phyloP scores from a whole-genome alignment of 768 basidiomycete genomes.

The Candolleomyces aberdarensis region DNA sequence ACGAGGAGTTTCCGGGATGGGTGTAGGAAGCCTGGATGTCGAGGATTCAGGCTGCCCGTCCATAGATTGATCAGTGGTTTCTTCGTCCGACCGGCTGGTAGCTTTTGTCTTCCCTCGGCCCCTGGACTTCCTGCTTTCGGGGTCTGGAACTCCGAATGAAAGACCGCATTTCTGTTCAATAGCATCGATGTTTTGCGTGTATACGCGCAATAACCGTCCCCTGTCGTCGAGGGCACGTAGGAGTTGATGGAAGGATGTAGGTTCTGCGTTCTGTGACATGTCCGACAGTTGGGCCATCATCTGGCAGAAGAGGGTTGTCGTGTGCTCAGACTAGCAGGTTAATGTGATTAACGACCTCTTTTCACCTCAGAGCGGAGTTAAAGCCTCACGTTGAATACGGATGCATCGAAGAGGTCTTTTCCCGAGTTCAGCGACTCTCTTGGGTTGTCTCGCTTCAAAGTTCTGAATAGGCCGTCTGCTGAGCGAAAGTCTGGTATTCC shows the following conservation, averaged over 20 bases:
- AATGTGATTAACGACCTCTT: constrained; percentile 8
- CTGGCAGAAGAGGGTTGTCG: constrained; percentile 76
- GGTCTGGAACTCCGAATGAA: constrained; percentile 79
- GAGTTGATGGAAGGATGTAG: constrained; percentile 78
- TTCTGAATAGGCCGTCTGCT: constrained; percentile 73
- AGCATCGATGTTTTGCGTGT: constrained; percentile 93
- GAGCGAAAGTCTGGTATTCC: constrained; percentile 92
- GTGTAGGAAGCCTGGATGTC: constrained; percentile 41
- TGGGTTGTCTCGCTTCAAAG: constrained; percentile 75
- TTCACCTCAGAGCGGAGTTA: neutral
- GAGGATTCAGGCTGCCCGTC: constrained; percentile 8
- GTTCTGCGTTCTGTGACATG: constrained; percentile 66
- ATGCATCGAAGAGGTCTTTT: constrained; percentile 88
- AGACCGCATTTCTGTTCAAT: constrained; percentile 86
- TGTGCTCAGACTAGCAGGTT: constrained; percentile 58
- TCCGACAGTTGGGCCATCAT: constrained; percentile 85
- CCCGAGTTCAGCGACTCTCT: constrained; percentile 68
- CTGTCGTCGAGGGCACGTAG: constrained; percentile 73
- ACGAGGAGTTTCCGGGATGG: constrained; percentile 61
- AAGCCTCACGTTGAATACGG: constrained; percentile 74
- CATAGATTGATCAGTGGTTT: constrained; percentile 5
- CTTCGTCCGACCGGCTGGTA: constrained; percentile 6
- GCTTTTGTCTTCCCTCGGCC: constrained; percentile 44
- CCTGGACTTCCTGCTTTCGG: constrained; percentile 54
- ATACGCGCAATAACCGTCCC: constrained; percentile 77